A percentile compares a stretch with the other conserved stretches of the same genome.
Evolutionary conservation across 768 basidiomycete genomes (phyloP).

Genomic region (Macrocybe gigantea): DNA sequence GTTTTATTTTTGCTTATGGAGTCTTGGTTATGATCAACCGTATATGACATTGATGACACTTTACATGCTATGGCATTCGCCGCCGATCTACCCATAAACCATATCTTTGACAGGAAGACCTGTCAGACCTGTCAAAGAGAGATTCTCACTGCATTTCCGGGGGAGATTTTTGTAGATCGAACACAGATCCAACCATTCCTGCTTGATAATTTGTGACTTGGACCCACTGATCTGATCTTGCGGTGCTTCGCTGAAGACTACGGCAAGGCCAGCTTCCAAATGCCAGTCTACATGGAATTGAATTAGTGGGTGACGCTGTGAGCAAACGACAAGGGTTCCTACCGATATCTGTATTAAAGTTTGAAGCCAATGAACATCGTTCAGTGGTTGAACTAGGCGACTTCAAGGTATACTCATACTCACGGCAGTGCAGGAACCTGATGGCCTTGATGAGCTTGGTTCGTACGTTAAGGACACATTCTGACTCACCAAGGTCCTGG

Average conservation of each 20-base stretch:
- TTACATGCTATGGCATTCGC: too few relatives aligned
- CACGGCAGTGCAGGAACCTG: conserved; percentile 14
- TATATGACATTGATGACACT: too few relatives aligned
- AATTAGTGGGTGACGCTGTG: background rate
- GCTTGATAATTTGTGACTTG: too few relatives aligned
- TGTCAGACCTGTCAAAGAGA: too few relatives aligned
- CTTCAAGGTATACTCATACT: background rate
- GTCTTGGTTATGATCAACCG: too few relatives aligned
- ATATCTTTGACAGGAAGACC: too few relatives aligned
- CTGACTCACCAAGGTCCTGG: conserved; percentile 7
- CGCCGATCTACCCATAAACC: too few relatives aligned
- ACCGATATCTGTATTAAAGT: conserved; percentile 20
- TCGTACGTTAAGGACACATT: background rate
- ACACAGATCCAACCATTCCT: too few relatives aligned
- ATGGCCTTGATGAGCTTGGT: conserved; percentile 12
- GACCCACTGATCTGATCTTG: background rate
- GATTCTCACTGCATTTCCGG: too few relatives aligned
- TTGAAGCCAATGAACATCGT: conserved; percentile 34
- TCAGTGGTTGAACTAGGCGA: conserved; percentile 15
- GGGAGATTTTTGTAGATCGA: too few relatives aligned
- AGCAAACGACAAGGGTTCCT: background rate
- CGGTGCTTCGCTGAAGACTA: conserved; percentile 27
- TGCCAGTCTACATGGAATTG: conserved; percentile 4
- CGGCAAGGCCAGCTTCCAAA: conserved; percentile 22
- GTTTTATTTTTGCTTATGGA: too few relatives aligned